Evolutionary conservation across 768 basidiomycete genomes (phyloP), one percentile per base, ranked within the genome.

Genomic region (Lactarius evosmus): DNA sequence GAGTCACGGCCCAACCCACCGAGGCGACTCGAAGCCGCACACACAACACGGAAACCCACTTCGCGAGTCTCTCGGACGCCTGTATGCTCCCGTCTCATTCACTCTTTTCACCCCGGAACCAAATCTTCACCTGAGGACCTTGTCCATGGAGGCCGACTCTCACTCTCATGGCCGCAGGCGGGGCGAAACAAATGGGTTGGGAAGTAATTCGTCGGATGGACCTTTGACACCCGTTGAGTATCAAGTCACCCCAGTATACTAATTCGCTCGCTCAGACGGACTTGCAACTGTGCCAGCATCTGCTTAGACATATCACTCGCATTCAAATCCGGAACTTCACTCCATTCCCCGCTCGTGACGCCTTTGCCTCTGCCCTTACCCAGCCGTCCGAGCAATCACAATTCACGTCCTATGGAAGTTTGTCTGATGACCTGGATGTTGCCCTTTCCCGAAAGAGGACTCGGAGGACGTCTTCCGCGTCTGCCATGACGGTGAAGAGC

Each of bases 341-440:
- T n/a, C 89, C 89, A 1, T 93, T 91, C 72, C 91, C 91, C 36
- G 83, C 84, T 58, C 85, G 91, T 38, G 91, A 93, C 73, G 81
- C 86, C 7, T 80, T 91, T 66, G 85, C 91, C 22, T 88, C 89
- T 27, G 89, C 90, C 22, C 79, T 93, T 58, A 78, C 80, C 19
- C 85, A 88, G 70, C 88, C 89, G 12, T 79, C 83, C 11, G 82
- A 84, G 70, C 81, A 82, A 60, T 76, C 85, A 3, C 85, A 88
- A 66, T 84, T 85, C 67, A 82, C 79, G 2, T 71, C 80, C 8
- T 75, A 81, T 69, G 84, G 85, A 32, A 79, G 83, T 67, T 67
- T 86, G 38, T 81, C 86, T 3, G 89, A 93, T 71, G 91, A 92
- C 73, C 76, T 90, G 54, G 87, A 88, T 69, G 75, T 87, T 55